These are phyloP conservation scores for Leccinum variicolor DNA, from an alignment of 768 basidiomycete species.

Conservation along the genomic window DNA sequence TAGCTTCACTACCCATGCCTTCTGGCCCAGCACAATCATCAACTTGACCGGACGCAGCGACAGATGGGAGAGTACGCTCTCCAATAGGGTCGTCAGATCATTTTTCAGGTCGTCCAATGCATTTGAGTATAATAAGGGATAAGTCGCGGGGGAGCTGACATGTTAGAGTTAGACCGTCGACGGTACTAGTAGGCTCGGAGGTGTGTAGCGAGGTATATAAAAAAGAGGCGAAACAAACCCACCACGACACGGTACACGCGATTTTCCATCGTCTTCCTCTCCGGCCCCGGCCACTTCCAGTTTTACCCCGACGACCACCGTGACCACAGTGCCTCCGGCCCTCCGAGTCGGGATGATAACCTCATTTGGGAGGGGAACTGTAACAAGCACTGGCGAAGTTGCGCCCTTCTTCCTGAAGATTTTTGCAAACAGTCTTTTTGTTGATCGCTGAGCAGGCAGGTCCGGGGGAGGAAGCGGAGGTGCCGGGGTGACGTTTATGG, in stretches of 20 bases:
- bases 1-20: constrained; percentile 72
- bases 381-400: constrained; percentile 16
- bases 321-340: constrained; percentile 57
- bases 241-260: constrained; percentile 75
- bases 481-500: constrained; percentile 15
- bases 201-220: not conserved
- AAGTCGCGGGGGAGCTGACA: constrained; percentile 75
- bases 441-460: constrained; percentile 36
- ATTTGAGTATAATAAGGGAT: constrained; percentile 58
- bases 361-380: constrained; percentile 29
- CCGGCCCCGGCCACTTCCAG: constrained; percentile 65
- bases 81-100: constrained; percentile 62
- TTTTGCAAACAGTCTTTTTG: constrained; percentile 62
- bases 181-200: too few species aligned
- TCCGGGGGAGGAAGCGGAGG: constrained; percentile 14
- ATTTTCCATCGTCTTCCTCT: constrained; percentile 53
- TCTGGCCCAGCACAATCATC: constrained; percentile 52
- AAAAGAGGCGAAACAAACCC: constrained; percentile 26
- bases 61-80: constrained; percentile 58
- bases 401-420: constrained; percentile 60
- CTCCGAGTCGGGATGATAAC: constrained; percentile 2
- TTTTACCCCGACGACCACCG: constrained; percentile 58
- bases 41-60: constrained; percentile 71
- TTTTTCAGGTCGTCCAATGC: constrained; percentile 75
- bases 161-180: too few species aligned